Evolutionary conservation across 441 rosid genomes (phyloP).

Genomic region (Lepidium campestre): DNA sequence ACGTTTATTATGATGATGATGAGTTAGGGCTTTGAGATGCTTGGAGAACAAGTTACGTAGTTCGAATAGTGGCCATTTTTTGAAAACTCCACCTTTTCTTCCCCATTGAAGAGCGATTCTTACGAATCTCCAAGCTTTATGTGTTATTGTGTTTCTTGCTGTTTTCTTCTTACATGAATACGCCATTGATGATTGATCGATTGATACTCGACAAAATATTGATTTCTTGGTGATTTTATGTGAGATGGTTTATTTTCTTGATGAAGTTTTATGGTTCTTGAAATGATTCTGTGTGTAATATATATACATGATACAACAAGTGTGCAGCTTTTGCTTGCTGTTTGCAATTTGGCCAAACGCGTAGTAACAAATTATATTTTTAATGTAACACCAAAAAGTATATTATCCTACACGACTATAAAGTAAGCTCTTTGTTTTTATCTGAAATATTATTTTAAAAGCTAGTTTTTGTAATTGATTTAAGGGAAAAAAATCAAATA

Average conservation of each 20-base stretch:
- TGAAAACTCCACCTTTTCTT: conserved; percentile 66
- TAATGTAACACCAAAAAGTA: not conserved
- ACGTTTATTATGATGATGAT: conserved; percentile 5
- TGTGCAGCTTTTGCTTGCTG: conserved; percentile 25
- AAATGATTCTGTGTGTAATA: conserved; percentile 14
- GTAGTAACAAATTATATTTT: not conserved
- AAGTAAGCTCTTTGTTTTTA: not conserved
- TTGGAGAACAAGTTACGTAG: conserved; percentile 44
- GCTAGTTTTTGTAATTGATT: not conserved
- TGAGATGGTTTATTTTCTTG: not conserved
- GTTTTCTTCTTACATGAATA: conserved; percentile 29
- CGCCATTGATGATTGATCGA: conserved; percentile 22
- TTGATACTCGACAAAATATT: not conserved
- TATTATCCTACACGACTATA: conserved; percentile 12
- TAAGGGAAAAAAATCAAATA: not conserved
- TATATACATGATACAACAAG: not conserved
- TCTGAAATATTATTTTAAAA: not conserved
- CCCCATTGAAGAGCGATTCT: conserved; percentile 62
- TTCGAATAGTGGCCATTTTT: conserved; percentile 45
- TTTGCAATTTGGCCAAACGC: conserved; percentile 25
- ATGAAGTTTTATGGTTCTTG: conserved; percentile 5
- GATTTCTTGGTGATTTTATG: conserved; percentile 1
- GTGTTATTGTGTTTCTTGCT: conserved; percentile 6
- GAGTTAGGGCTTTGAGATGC: conserved; percentile 50
- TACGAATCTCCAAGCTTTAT: conserved; percentile 55